Base-by-base conservation (phyloP, 805 yeast genomes). In the Priceomyces castillae region DNA sequence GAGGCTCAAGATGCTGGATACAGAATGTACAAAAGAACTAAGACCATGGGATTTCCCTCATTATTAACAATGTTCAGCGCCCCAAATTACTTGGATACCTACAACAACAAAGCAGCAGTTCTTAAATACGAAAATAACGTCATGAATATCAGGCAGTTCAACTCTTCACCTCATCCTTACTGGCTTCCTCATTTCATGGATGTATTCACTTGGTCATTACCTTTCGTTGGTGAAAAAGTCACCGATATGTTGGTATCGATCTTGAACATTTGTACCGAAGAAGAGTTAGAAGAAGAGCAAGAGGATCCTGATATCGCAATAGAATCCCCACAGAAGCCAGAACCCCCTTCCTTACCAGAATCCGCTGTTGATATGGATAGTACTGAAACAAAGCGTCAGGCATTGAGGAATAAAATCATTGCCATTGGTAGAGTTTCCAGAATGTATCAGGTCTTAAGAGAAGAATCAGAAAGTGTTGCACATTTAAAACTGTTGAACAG, bases 1-100 rank as follows among this genome's bases (percentile, higher is more conserved):
- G 97, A 92, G 67, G 97, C 97, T 1, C 99, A 92, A 65, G 97
- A 92, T 64, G 90, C 94, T 7, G 99, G 99, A 30, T 92, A 90
- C 65, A 73, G 97, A 60, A 94, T 94, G 88, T 92, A 92, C 67
- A 85, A 84, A 54, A 80, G 87, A 51, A 87, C 96, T 1, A 77
- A 80, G 47, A 75, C 86, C 3, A 82, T 90, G 57, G 95, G 95
- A 10, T 92, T 92, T 61, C 98, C 97, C 1, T 80, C 92, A 5
- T 74, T 92, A 30, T 78, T 92, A 62, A 90, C 98, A 2, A 81
- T 92, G 69, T 92, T 92, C 66, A 84, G 95, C 39, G 98, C 98
- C 0, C 99, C 98, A 4, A 92, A 92, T 64, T 92, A 92, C 65
- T 74, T 90, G 58, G 98, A 92, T 54, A 81, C 85, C 6, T 92